Percentiles rank a stretch among this genome's conserved stretches.
phyloP scores from a whole-genome alignment of 2,329 filamentous ascomycete genomes.

The Alternaria consortialis region DNA sequence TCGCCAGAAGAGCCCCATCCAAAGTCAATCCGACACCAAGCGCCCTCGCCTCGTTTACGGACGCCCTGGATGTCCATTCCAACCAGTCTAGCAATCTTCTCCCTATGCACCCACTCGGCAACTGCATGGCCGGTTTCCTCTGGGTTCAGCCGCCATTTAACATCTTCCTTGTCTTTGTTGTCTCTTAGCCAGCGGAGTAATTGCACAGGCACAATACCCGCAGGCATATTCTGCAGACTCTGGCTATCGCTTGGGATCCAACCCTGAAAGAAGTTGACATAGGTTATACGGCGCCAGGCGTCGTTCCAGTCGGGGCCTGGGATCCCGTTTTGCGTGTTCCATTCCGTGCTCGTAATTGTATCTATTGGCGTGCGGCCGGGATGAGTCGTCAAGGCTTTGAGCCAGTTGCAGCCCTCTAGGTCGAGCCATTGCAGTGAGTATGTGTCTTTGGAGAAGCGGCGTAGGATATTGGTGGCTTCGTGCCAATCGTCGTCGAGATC shows the following conservation, averaged over 20 bases:
- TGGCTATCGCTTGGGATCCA: conserved; percentile 52
- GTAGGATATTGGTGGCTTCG: conserved; percentile 65
- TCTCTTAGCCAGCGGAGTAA: conserved; percentile 49
- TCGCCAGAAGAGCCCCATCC: conserved; percentile 41
- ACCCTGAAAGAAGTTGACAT: conserved; percentile 55
- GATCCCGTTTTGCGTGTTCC: conserved; percentile 12
- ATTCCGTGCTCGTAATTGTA: conserved; percentile 6
- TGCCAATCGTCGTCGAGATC: conserved; percentile 63
- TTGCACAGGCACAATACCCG: conserved; percentile 44
- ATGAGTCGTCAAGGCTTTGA: conserved; percentile 60
- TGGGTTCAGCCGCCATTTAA: conserved; percentile 29
- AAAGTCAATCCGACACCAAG: conserved; percentile 49
- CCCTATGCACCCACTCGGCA: conserved; percentile 50
- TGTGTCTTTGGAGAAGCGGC: conserved; percentile 63
- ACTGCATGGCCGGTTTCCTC: conserved; percentile 32
- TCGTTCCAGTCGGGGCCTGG: conserved; percentile 51
- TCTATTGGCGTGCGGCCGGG: neutral
- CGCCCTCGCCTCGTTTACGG: conserved; percentile 31
- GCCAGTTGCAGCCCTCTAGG: conserved; percentile 68
- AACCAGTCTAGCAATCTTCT: conserved; percentile 47
- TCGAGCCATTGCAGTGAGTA: conserved; percentile 70
- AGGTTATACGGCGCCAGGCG: conserved; percentile 56
- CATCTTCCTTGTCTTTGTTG: conserved; percentile 34
- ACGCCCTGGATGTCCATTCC: conserved; percentile 43
- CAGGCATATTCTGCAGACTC: conserved; percentile 47